Base-by-base conservation (phyloP, 345 rosid species). In the Boechera retrofracta region DNA sequence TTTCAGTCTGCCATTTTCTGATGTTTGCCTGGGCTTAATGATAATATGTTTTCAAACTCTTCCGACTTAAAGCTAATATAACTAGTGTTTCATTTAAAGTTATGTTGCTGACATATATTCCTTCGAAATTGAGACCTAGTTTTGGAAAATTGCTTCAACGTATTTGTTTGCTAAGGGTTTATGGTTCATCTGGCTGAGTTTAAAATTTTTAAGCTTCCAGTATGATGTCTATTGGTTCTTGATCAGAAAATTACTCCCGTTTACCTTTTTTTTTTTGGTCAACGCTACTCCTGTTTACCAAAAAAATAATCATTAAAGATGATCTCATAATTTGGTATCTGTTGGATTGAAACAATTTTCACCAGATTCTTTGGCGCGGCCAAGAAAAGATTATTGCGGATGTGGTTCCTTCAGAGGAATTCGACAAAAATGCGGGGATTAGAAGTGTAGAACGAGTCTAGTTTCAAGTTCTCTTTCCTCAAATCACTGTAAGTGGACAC, bases 311-410 rank as follows among this genome's bases (percentile, higher is more conserved):
- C 1, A 18, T n/a, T 10, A 36, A 15, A 41, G 10, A 39, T 63
- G 35, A 16, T 60, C 10, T 28, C 49, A n/a, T 41, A 39, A 58
- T 55, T 49, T 69, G 70, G 57, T 48, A 24, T 49, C 64, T 41
- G 56, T 42, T 60, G 69, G 41, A 69, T 52, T 41, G 69, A 2
- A 64, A 45, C 55, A 76, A 52, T 12, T 71, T 44, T 74, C 3
- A 69, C 48, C 87, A 89, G 98, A 64, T 91, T 78, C 88, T 88
- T 32, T 86, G 96, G 94, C 89, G 86, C 24, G 96, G 96, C 39
- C 88, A 89, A 80, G 94, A 88, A 68, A 81, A 90, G 82, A 78
- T 88, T 26, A 88, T 86, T 82, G 87, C 86, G 2, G 88, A 84
- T 5, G 91, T 84, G 57, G 80, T 79, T n/a, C 52, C 97, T 56